phyloP scores from a whole-genome alignment of 345 rosid species.

The Populus euphratica region DNA sequence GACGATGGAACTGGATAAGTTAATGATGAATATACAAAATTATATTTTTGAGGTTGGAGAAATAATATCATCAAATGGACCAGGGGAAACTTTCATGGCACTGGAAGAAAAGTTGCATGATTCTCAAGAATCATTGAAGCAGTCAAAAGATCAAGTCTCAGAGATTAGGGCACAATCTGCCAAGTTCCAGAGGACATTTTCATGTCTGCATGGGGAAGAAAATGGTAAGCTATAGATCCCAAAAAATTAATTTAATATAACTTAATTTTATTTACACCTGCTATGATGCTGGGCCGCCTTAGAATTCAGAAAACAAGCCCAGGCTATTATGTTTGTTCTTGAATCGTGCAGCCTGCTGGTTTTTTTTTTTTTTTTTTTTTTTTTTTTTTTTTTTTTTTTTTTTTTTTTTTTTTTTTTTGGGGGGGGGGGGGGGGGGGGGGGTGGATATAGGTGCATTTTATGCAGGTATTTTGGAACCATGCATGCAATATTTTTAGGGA shows the following conservation, averaged over 20 bases:
- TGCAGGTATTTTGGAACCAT: not conserved
- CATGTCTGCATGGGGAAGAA: constrained; percentile 38
- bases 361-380: not conserved
- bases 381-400: too few relatives aligned
- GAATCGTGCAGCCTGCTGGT: not conserved
- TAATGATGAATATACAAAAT: constrained; percentile 35
- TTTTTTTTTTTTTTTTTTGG: too few relatives aligned
- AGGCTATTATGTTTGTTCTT: not conserved
- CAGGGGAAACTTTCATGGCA: constrained; percentile 40
- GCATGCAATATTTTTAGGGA: not conserved
- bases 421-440: too few relatives aligned
- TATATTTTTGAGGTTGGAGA: constrained; percentile 36
- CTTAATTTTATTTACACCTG: not conserved
- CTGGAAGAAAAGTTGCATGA: constrained; percentile 63
- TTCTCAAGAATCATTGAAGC: constrained; percentile 50
- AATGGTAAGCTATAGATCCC: constrained; percentile 43
- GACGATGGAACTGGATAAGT: constrained; percentile 53
- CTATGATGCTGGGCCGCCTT: not conserved
- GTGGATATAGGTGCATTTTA: not conserved
- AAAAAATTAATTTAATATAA: not conserved
- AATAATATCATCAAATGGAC: constrained; percentile 42
- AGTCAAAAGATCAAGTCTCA: constrained; percentile 50
- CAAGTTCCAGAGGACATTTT: constrained; percentile 49
- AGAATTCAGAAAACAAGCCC: not conserved
- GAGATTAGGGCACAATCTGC: constrained; percentile 67